Percentiles rank a stretch among this genome's conserved stretches.
Conservation (phyloP, 1,284 basidiomycete genomes). For the Sanghuangporus sanghuang region DNA sequence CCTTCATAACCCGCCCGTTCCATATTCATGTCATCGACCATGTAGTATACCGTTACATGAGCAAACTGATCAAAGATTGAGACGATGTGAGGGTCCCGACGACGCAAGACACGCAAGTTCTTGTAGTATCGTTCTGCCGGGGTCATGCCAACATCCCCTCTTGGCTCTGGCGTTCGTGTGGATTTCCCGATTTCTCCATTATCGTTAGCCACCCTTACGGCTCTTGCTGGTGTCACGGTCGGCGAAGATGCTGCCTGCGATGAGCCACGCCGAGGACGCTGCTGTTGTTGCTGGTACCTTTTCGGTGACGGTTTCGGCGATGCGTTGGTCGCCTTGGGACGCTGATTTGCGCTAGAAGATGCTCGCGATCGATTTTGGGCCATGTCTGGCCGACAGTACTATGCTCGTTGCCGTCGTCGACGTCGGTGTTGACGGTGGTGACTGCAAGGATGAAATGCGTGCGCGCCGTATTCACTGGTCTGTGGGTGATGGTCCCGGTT, state of each 20-base stretch:
- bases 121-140: slow-evolving; percentile 57
- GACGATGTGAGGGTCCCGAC: slow-evolving; percentile 75
- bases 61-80: slow-evolving; percentile 82
- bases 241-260: slow-evolving; percentile 1
- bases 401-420: not conserved
- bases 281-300: not conserved
- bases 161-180: slow-evolving; percentile 10
- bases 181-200: not conserved
- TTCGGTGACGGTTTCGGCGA: slow-evolving; percentile 5
- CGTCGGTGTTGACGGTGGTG: not conserved
- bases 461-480: no score
- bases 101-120: slow-evolving; percentile 80
- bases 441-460: not conserved
- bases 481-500: no score
- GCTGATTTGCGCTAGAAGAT: slow-evolving; percentile 8
- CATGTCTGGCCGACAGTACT: not conserved
- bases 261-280: slow-evolving; percentile 3
- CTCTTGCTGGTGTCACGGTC: slow-evolving; percentile 2
- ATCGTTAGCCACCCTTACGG: not conserved
- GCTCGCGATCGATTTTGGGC: slow-evolving; percentile 9
- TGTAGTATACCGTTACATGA: slow-evolving; percentile 72
- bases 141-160: slow-evolving; percentile 39
- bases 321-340: not conserved
- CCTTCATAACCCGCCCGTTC: slow-evolving; percentile 84
- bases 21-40: slow-evolving; percentile 68